phyloP scores from a whole-genome alignment of 805 yeast genomes.

The Candida anglica region DNA sequence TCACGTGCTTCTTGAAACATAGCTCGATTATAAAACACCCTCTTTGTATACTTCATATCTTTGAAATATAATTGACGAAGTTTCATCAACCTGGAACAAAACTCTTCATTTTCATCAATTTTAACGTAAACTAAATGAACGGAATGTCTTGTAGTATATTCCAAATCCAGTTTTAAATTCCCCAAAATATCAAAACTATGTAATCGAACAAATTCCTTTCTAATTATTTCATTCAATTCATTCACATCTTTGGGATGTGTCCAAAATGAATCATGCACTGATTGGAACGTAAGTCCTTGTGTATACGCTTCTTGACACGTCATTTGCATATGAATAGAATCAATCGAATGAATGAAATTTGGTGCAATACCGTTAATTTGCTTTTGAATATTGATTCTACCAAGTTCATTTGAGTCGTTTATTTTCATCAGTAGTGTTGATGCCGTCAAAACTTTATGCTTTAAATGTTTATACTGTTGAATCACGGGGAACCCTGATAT shows the following conservation, averaged over 20 bases:
- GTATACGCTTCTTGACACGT: slow-evolving; percentile 23
- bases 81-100: not conserved
- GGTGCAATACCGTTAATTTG: slow-evolving; percentile 40
- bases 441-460: slow-evolving; percentile 2
- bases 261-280: slow-evolving; percentile 45
- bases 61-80: not conserved
- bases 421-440: slow-evolving; percentile 8
- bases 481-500: slow-evolving; percentile 38
- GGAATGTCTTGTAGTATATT: slow-evolving; percentile 15
- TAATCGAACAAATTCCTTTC: slow-evolving; percentile 33
- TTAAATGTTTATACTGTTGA: slow-evolving; percentile 26
- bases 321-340: slow-evolving; percentile 36
- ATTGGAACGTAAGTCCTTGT: slow-evolving; percentile 23
- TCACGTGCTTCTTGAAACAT: too few species aligned
- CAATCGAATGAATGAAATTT: slow-evolving; percentile 40
- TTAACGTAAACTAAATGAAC: slow-evolving; percentile 33
- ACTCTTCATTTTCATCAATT: slow-evolving; percentile 9
- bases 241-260: slow-evolving; percentile 32
- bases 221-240: slow-evolving; percentile 17
- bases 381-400: slow-evolving; percentile 23
- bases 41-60: not conserved
- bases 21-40: not conserved
- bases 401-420: slow-evolving; percentile 13
- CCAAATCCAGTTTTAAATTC: slow-evolving; percentile 22
- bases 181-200: slow-evolving; percentile 24